phyloP scores from a whole-genome alignment of 75 land plant species.

The Picea glauca region DNA sequence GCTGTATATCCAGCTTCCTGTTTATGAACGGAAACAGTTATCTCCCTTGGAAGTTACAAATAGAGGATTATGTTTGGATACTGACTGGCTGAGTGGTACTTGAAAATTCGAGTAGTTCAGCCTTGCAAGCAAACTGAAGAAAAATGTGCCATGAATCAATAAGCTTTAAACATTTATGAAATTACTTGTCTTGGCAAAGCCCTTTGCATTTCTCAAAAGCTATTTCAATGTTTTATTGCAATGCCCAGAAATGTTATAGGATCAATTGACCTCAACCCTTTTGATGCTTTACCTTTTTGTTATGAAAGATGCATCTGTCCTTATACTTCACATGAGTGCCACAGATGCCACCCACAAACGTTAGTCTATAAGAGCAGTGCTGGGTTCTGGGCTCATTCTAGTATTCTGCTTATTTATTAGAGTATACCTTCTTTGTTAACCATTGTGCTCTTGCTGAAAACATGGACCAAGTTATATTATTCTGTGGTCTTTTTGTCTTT shows the following conservation, averaged over 20 bases:
- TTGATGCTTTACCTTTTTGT: neutral
- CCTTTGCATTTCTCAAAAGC: neutral
- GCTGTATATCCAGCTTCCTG: neutral
- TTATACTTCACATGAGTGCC: neutral
- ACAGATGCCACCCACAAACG: neutral
- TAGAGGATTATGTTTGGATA: neutral
- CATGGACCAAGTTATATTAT: neutral
- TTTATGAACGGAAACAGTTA: neutral
- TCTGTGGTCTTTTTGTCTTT: neutral
- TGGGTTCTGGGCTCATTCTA: neutral
- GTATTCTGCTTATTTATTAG: too few relatives aligned
- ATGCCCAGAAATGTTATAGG: neutral
- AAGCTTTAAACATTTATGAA: neutral
- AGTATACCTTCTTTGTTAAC: neutral
- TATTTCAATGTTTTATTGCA: neutral
- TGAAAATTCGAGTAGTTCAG: too few relatives aligned
- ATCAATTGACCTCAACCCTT: neutral
- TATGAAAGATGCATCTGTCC: neutral
- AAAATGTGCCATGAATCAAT: too few relatives aligned
- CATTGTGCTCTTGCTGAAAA: neutral
- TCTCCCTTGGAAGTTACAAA: neutral
- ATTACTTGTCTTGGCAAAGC: neutral
- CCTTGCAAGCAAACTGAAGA: too few relatives aligned
- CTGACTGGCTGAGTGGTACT: too few relatives aligned
- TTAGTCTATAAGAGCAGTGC: neutral